Evolutionary conservation across 345 rosid species (phyloP).

Genomic region (Kernera saxatilis): DNA sequence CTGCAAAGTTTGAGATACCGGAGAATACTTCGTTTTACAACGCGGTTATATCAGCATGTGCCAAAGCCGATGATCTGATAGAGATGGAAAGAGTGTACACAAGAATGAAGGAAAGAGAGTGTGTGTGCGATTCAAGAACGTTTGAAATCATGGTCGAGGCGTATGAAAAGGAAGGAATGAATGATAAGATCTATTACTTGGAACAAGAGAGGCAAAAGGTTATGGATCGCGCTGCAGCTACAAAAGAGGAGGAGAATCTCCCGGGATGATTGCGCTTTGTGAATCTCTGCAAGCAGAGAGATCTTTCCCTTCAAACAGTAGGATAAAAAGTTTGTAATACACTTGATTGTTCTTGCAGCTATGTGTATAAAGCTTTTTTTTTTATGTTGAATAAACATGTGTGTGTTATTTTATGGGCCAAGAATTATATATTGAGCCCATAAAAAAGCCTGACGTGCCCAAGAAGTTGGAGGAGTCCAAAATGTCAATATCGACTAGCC

Average conservation of each 20-base stretch:
- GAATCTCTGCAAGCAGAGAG: slow-evolving; percentile 3
- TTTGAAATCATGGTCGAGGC: slow-evolving; percentile 71
- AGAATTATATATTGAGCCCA: background rate
- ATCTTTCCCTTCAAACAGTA: background rate
- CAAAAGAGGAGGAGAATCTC: slow-evolving; percentile 14
- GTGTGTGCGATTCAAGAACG: slow-evolving; percentile 50
- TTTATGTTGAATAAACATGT: background rate
- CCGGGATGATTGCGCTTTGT: slow-evolving; percentile 16
- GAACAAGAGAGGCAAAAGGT: slow-evolving; percentile 54
- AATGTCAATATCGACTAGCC: background rate
- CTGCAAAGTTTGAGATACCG: slow-evolving; percentile 67
- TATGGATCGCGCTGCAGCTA: background rate
- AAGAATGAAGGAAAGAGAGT: slow-evolving; percentile 70
- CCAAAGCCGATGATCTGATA: slow-evolving; percentile 69
- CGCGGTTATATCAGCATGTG: slow-evolving; percentile 70
- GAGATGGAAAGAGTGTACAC: slow-evolving; percentile 91
- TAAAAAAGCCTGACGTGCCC: background rate
- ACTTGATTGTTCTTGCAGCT: slow-evolving; percentile 26
- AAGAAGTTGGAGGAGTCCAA: background rate
- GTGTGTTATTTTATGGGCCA: background rate
- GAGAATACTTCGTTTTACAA: slow-evolving; percentile 67
- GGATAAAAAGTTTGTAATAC: slow-evolving; percentile 11
- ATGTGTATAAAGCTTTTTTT: slow-evolving; percentile 20
- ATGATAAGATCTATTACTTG: slow-evolving; percentile 68
- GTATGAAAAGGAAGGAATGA: slow-evolving; percentile 69